A percentile compares a stretch with the other conserved stretches of the same genome.
Conservation (phyloP, 805 yeast species). For the Pichia insulana region DNA sequence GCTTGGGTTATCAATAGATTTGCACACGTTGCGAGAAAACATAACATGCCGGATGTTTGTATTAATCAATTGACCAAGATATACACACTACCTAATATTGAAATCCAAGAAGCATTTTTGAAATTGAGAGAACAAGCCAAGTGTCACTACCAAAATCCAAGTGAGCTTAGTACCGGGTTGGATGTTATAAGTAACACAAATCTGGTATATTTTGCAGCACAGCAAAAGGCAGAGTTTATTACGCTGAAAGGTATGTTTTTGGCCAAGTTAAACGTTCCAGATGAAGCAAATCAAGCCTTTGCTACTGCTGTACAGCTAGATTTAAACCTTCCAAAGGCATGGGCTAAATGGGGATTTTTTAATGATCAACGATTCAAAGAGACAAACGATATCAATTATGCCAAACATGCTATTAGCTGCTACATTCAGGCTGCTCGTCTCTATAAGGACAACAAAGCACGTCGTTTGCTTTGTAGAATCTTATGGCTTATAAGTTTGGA, state of each 20-base stretch:
- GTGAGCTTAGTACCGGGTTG: slow-evolving; percentile 86
- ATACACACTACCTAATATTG: slow-evolving; percentile 93
- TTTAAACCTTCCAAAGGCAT: slow-evolving; percentile 87
- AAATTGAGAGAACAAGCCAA: slow-evolving; percentile 95
- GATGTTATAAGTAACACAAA: slow-evolving; percentile 97
- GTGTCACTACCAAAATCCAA: slow-evolving; percentile 88
- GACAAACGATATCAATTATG: slow-evolving; percentile 68
- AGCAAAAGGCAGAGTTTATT: slow-evolving; percentile 96
- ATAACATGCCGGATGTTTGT: slow-evolving; percentile 95
- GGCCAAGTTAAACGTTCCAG: slow-evolving; percentile 81
- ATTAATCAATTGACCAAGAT: slow-evolving; percentile 86
- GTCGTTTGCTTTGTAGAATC: slow-evolving; percentile 80
- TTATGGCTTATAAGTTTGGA: slow-evolving; percentile 91
- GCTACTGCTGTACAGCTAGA: slow-evolving; percentile 97
- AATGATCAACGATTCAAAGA: slow-evolving; percentile 84
- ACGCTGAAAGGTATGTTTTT: slow-evolving; percentile 97
- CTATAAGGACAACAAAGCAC: slow-evolving; percentile 85
- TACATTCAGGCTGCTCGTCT: slow-evolving; percentile 96
- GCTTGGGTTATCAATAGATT: slow-evolving; percentile 98
- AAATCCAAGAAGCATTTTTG: slow-evolving; percentile 94
- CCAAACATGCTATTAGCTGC: slow-evolving; percentile 91
- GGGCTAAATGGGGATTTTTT: slow-evolving; percentile 99
- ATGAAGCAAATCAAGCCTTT: slow-evolving; percentile 95
- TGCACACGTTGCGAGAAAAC: slow-evolving; percentile 97
- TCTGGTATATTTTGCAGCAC: slow-evolving; percentile 90